Conservation (phyloP, 441 rosid species). For the Pelargonium citronellum region DNA sequence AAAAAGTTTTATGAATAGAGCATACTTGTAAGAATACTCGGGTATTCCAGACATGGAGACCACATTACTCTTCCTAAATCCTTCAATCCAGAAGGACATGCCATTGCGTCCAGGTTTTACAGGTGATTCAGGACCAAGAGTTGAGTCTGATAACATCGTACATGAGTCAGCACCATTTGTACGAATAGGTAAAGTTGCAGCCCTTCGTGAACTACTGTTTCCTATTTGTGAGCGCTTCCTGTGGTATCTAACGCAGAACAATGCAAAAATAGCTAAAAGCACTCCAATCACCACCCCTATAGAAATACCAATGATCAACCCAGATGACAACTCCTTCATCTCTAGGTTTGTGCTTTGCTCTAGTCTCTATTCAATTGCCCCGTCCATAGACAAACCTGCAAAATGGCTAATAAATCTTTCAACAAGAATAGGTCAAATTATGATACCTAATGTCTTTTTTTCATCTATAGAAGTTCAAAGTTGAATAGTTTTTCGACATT, state of each 20-base stretch:
- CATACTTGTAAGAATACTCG: slow-evolving; percentile 85
- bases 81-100: slow-evolving; percentile 67
- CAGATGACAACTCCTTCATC: slow-evolving; percentile 77
- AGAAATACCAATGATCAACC: slow-evolving; percentile 80
- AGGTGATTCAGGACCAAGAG: slow-evolving; percentile 82
- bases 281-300: slow-evolving; percentile 94
- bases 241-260: slow-evolving; percentile 62
- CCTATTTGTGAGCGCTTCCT: slow-evolving; percentile 80
- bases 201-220: slow-evolving; percentile 74
- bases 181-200: slow-evolving; percentile 67
- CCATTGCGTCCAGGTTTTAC: slow-evolving; percentile 55
- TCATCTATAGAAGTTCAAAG: slow-evolving; percentile 7
- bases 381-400: slow-evolving; percentile 46
- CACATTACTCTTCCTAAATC: slow-evolving; percentile 51
- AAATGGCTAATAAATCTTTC: not conserved
- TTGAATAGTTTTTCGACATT: slow-evolving; percentile 19
- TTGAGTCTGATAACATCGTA: slow-evolving; percentile 69
- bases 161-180: slow-evolving; percentile 73
- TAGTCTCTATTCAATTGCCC: slow-evolving; percentile 28
- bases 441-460: not conserved
- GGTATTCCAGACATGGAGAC: slow-evolving; percentile 85
- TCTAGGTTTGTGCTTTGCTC: slow-evolving; percentile 24
- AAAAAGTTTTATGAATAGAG: slow-evolving; percentile 10
- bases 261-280: slow-evolving; percentile 55
- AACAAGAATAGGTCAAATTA: slow-evolving; percentile 24